Evolutionary conservation across 2,329 filamentous ascomycete species (phyloP), one percentile per base, ranked within the genome.

Genomic region (Penicillium sp.): DNA sequence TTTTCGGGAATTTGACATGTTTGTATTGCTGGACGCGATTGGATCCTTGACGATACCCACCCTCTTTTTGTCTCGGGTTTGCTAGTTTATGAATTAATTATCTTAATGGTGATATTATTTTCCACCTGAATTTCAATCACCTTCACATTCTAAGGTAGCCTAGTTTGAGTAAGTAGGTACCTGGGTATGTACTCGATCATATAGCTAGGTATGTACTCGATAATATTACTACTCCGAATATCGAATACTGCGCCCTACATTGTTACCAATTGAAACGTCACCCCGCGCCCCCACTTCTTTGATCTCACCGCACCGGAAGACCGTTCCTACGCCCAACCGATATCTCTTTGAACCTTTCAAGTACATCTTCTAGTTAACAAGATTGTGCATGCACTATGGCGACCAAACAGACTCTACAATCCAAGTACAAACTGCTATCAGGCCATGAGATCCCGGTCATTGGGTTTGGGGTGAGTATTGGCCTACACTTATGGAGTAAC

Each of bases 381-480:
- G 14, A 20, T 3, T 45, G 8, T 4, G 4, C n/a, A 35, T 37
- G 7, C 51, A 63, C 49, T 7, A 69, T 66, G 64, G 50, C 58
- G 0, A 42, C 46, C 45, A 62, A 59, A 11, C 50, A 60, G 44
- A 64, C 57, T 27, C 63, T 70, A 6, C 64, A 57, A 11, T 68
- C 67, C 9, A 82, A 76, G 26, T 77, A 82, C 49, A 77, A 74
- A 51, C 66, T 87, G 72, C 80, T 81, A 51, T 86, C 84, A 15
- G 84, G 85, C 40, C 79, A 85, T 68, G 80, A 85, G 18, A 86
- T 87, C 41, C 85, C 85, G 8, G 62, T 80, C 7, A 72, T 87
- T 1, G 85, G 84, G 29, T 86, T 81, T 67, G 84, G 83, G 18
- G 80, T 84, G 69, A 68, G 79, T 70, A 15, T 9, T 35, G 14